Conservation (phyloP, 306 rosid species). For the Urtica urens region DNA sequence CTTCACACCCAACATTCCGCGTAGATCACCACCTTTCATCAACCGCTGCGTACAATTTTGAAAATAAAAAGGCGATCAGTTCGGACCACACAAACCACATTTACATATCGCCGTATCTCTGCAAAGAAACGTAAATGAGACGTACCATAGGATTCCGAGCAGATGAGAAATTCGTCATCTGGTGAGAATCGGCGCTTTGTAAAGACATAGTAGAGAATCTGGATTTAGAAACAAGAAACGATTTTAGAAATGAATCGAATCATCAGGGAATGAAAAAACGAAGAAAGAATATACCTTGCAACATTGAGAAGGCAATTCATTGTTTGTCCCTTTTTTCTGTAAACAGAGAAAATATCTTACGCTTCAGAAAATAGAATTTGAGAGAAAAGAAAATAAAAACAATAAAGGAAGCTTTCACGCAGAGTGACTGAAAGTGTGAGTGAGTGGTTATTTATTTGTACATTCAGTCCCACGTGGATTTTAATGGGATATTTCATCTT, state of each 20-base stretch:
- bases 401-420: background rate
- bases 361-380: background rate
- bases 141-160: slow-evolving; percentile 33
- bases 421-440: too few species aligned
- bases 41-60: slow-evolving; percentile 28
- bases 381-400: background rate
- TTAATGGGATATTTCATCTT: too few species aligned
- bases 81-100: background rate
- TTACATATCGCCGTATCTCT: background rate
- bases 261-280: background rate
- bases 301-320: slow-evolving; percentile 68
- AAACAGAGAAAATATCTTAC: background rate
- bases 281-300: slow-evolving; percentile 29
- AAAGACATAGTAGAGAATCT: slow-evolving; percentile 46
- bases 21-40: slow-evolving; percentile 23
- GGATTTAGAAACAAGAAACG: slow-evolving; percentile 12
- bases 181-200: slow-evolving; percentile 27
- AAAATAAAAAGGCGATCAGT: background rate
- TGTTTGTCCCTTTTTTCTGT: background rate
- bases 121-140: background rate
- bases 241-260: background rate
- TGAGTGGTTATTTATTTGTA: background rate
- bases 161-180: slow-evolving; percentile 18
- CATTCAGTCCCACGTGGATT: too few species aligned
- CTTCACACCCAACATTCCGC: slow-evolving; percentile 45